Percentiles rank a stretch among this genome's conserved stretches.
Conservation (phyloP, 2,329 filamentous ascomycete genomes). For the Cryphonectria radicalis region DNA sequence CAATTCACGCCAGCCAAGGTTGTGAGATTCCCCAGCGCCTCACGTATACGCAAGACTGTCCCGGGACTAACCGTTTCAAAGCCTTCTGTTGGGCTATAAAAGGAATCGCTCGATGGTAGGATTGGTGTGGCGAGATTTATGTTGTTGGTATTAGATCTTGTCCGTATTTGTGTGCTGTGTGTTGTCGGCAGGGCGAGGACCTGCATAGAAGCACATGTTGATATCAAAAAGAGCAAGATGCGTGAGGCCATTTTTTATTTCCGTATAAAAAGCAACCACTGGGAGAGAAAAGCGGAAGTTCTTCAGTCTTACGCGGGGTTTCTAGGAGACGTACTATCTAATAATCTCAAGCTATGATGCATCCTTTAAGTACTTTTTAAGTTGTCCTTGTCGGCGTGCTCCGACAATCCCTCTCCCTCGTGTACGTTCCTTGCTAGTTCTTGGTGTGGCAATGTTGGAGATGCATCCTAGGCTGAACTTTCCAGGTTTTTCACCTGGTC, state of each 20-base stretch:
- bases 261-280: not conserved
- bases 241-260: slow-evolving; percentile 10
- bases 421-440: not conserved
- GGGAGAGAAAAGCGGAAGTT: not conserved
- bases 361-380: not conserved
- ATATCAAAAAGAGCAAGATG: slow-evolving; percentile 5
- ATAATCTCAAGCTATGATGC: not conserved
- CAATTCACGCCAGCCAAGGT: slow-evolving; percentile 28
- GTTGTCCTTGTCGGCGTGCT: not conserved
- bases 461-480: not conserved
- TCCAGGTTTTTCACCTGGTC: not conserved
- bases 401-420: not conserved
- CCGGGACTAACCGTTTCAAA: slow-evolving; percentile 37
- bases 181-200: not conserved
- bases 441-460: not conserved
- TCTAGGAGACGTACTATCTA: not conserved
- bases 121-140: slow-evolving; percentile 25
- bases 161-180: not conserved
- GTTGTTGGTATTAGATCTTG: not conserved
- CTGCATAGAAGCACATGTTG: slow-evolving; percentile 7
- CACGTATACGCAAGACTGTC: slow-evolving; percentile 37
- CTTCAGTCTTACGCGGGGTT: not conserved
- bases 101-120: slow-evolving; percentile 39
- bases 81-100: slow-evolving; percentile 39
- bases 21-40: slow-evolving; percentile 36